phyloP scores from a whole-genome alignment of 2,329 filamentous ascomycete species.

The Teratosphaeriaceae sp. region DNA sequence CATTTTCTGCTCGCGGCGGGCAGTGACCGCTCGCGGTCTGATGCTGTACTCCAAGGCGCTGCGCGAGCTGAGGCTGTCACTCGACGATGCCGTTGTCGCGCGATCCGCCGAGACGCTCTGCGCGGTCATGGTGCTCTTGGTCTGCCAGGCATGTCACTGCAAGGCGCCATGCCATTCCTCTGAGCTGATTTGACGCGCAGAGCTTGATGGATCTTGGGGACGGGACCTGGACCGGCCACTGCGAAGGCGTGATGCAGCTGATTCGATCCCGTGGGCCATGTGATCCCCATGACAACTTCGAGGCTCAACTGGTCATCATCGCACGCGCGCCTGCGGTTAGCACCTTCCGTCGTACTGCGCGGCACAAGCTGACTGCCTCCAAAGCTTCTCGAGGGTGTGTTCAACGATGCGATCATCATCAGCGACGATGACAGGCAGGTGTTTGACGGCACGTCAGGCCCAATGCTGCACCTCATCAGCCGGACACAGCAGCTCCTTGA shows the following conservation, averaged over 20 bases:
- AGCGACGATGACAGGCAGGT: constrained; percentile 1
- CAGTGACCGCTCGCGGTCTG: constrained; percentile 2
- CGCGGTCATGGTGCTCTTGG: constrained; percentile 10
- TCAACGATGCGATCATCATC: constrained; percentile 7
- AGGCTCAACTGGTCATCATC: not conserved
- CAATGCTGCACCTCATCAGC: not conserved
- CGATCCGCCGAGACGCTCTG: constrained; percentile 8
- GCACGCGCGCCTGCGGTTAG: not conserved
- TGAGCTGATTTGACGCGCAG: not conserved
- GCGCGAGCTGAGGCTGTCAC: constrained; percentile 1
- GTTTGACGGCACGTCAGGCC: not conserved
- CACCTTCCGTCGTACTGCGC: no score
- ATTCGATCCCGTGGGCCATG: constrained; percentile 1
- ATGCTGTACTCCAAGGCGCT: constrained; percentile 7
- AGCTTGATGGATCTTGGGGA: not conserved
- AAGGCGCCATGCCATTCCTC: no score
- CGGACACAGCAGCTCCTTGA: not conserved
- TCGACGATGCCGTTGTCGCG: constrained; percentile 2
- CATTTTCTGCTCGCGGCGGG: constrained; percentile 1
- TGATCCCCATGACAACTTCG: constrained; percentile 3
- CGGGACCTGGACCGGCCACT: constrained; percentile 5
- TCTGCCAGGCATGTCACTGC: constrained; percentile 14
- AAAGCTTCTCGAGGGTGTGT: constrained; percentile 9
- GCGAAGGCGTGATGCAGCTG: constrained; percentile 6
- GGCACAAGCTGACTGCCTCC: not conserved